Percentiles rank a stretch among this genome's conserved stretches.
These are phyloP conservation scores for Microcera coccophila DNA, from an alignment of 2,329 filamentous ascomycete species.

Conservation along the genomic window DNA sequence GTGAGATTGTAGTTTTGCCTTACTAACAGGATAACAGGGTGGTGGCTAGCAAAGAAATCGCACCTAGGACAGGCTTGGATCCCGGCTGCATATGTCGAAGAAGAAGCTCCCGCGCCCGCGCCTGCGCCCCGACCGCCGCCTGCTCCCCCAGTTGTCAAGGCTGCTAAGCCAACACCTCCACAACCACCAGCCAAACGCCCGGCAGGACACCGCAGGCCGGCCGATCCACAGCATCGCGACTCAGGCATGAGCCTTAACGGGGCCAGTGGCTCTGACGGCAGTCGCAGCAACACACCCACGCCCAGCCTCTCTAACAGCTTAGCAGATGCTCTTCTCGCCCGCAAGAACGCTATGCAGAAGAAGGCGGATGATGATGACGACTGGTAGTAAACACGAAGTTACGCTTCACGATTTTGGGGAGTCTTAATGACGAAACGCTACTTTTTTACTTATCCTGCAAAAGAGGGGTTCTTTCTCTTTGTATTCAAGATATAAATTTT, in stretches of 20 bases:
- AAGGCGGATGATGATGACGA: conserved; percentile 62
- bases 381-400: conserved; percentile 47
- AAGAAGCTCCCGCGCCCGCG: conserved; percentile 62
- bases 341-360: conserved; percentile 72
- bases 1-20: neutral
- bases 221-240: conserved; percentile 67
- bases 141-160: conserved; percentile 53
- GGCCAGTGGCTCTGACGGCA: conserved; percentile 54
- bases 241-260: conserved; percentile 61
- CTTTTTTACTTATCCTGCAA: conserved; percentile 11
- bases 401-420: conserved; percentile 19
- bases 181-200: conserved; percentile 79
- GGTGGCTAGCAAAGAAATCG: conserved; percentile 85
- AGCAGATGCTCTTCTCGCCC: conserved; percentile 72
- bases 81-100: conserved; percentile 89
- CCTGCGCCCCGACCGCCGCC: conserved; percentile 62
- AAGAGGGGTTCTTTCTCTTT: conserved; percentile 18
- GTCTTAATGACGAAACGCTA: conserved; percentile 1
- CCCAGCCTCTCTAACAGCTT: conserved; percentile 69
- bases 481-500: conserved; percentile 24
- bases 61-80: conserved; percentile 85
- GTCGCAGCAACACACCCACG: conserved; percentile 67
- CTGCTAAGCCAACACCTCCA: conserved; percentile 67
- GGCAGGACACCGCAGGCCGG: conserved; percentile 66
- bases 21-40: conserved; percentile 58